phyloP scores from a whole-genome alignment of 495 filamentous ascomycete genomes.

The Aspergillus bridgeri region DNA sequence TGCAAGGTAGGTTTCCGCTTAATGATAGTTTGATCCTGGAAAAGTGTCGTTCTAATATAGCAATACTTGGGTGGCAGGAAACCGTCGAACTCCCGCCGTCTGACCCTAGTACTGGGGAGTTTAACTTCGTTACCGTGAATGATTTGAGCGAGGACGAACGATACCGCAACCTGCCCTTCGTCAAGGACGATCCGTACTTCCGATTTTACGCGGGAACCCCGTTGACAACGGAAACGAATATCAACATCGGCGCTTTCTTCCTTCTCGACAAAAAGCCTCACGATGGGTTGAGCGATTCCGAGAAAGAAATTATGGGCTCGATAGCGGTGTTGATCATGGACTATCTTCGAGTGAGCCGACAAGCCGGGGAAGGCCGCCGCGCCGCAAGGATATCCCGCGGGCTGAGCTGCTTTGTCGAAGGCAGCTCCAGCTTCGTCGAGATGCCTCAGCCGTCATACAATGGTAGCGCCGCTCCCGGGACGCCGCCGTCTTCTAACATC shows the following conservation, averaged over 20 bases:
- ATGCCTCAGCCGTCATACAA: slow-evolving; percentile 25
- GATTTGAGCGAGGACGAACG: slow-evolving; percentile 40
- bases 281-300: slow-evolving; percentile 27
- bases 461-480: slow-evolving; percentile 23
- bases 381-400: slow-evolving; percentile 58
- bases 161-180: slow-evolving; percentile 40
- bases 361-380: slow-evolving; percentile 54
- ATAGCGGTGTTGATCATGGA: slow-evolving; percentile 58
- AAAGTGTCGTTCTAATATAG: slow-evolving; percentile 1
- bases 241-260: slow-evolving; percentile 70
- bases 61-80: slow-evolving; percentile 15
- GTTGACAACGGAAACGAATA: slow-evolving; percentile 61
- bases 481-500: slow-evolving; percentile 27
- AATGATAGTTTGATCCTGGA: not conserved
- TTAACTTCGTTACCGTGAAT: slow-evolving; percentile 36
- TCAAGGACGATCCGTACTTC: slow-evolving; percentile 39
- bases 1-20: slow-evolving; percentile 20
- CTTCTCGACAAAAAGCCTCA: slow-evolving; percentile 54
- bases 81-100: slow-evolving; percentile 37
- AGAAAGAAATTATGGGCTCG: slow-evolving; percentile 41
- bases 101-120: slow-evolving; percentile 20
- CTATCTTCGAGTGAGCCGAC: slow-evolving; percentile 57
- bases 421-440: slow-evolving; percentile 44
- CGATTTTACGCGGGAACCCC: slow-evolving; percentile 49
- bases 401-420: slow-evolving; percentile 62